phyloP scores from a whole-genome alignment of 2,329 filamentous ascomycete genomes.

The Botrytis pseudocinerea region DNA sequence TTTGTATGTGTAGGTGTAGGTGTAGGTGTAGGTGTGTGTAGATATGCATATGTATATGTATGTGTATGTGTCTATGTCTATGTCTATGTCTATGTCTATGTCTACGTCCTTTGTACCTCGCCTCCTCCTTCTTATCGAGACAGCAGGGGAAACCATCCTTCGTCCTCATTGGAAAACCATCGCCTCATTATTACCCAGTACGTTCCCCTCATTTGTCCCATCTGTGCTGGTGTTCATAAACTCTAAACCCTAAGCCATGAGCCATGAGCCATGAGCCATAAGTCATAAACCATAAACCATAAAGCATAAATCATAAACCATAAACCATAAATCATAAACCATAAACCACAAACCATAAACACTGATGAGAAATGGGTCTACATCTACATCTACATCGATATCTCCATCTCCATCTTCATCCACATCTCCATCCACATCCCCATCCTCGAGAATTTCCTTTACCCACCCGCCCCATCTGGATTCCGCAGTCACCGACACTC shows the following conservation, averaged over 20 bases:
- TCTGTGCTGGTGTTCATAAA: not conserved
- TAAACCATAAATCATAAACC: too few species aligned
- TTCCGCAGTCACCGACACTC: not conserved
- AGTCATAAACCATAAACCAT: not conserved
- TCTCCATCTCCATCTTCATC: not conserved
- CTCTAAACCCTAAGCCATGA: not conserved
- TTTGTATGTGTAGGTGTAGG: too few species aligned
- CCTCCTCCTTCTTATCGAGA: not conserved
- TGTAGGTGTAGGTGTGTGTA: too few species aligned
- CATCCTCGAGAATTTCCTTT: not conserved
- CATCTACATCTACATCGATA: too few species aligned
- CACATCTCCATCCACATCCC: not conserved
- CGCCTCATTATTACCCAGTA: too few species aligned
- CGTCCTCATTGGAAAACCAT: not conserved
- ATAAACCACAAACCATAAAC: not conserved
- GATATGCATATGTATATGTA: too few species aligned
- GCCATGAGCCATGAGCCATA: not conserved
- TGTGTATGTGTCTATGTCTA: too few species aligned
- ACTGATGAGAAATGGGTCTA: not conserved
- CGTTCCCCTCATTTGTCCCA: not conserved
- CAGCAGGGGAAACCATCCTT: not conserved
- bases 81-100: too few species aligned
- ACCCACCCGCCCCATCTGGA: not conserved
- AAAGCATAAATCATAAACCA: not conserved
- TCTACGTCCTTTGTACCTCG: too few species aligned